Evolutionary conservation across 208 protist genomes (phyloP).

Genomic region (Novymonas esmeraldas): DNA sequence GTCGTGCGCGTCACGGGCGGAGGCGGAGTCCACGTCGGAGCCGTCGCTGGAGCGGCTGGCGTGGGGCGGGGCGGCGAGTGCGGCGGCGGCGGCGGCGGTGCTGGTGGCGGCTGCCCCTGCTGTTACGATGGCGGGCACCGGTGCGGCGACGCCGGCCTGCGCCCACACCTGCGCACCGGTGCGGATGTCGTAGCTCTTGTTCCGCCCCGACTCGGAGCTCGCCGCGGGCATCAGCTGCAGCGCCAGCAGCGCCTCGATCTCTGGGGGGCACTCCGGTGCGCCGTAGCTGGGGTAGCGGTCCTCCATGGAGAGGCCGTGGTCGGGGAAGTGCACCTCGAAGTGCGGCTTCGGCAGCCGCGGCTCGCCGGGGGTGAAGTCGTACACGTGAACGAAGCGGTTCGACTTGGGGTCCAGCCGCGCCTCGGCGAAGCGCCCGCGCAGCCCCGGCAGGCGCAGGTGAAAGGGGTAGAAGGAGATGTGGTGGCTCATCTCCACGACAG

Average conservation of each 20-base stretch:
- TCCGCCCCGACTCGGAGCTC: conserved; percentile 83
- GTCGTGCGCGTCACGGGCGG: neutral
- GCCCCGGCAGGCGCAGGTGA: conserved; percentile 70
- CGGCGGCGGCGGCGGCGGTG: neutral
- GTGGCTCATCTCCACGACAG: conserved; percentile 91
- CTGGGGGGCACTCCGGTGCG: conserved; percentile 68
- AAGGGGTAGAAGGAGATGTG: conserved; percentile 86
- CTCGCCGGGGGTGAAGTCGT: conserved; percentile 89
- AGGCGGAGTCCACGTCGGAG: neutral
- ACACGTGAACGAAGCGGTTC: conserved; percentile 93
- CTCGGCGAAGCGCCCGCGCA: conserved; percentile 56
- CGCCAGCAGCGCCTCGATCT: conserved; percentile 81
- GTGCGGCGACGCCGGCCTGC: conserved; percentile 1
- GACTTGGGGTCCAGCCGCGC: conserved; percentile 66
- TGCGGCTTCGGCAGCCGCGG: conserved; percentile 64
- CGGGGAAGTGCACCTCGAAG: conserved; percentile 72
- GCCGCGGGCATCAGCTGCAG: conserved; percentile 68
- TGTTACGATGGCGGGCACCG: no score
- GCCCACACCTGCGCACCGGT: conserved; percentile 67
- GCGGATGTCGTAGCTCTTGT: conserved; percentile 92
- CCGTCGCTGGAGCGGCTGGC: conserved; percentile 1
- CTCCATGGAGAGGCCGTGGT: conserved; percentile 71
- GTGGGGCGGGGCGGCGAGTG: conserved; percentile 2
- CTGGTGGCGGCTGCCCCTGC: neutral
- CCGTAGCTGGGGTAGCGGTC: conserved; percentile 70